These are phyloP conservation scores for Castanea mollissima DNA, from an alignment of 306 rosid genomes.

Conservation along the genomic window DNA sequence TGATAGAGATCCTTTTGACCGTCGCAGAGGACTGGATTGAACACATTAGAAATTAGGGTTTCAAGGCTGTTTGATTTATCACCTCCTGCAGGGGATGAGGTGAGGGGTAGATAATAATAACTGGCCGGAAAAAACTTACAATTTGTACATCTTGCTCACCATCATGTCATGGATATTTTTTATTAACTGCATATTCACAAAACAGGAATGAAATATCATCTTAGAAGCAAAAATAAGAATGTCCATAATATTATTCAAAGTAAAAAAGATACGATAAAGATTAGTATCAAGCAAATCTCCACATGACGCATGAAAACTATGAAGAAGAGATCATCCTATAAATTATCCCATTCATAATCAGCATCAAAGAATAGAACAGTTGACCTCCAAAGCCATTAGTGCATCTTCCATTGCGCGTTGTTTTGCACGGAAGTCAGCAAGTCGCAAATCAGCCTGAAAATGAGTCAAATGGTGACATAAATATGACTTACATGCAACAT, in stretches of 20 bases:
- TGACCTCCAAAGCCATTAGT: constrained; percentile 88
- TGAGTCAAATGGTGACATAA: constrained; percentile 26
- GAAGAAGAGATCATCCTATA: not conserved
- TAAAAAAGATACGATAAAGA: not conserved
- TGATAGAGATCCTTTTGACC: constrained; percentile 42
- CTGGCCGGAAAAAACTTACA: constrained; percentile 51
- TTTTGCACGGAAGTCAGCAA: constrained; percentile 84
- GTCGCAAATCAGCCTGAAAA: constrained; percentile 84
- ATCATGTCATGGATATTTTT: constrained; percentile 71
- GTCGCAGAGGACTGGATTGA: constrained; percentile 56
- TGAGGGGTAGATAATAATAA: not conserved
- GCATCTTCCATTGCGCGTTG: constrained; percentile 98
- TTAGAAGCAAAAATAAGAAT: constrained; percentile 2
- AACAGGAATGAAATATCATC: constrained; percentile 8
- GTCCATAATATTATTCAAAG: constrained; percentile 8
- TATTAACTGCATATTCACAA: constrained; percentile 61
- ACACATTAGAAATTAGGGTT: constrained; percentile 31
- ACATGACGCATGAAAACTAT: not conserved
- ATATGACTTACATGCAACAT: not conserved
- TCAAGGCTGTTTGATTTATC: not conserved
- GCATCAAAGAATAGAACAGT: constrained; percentile 15
- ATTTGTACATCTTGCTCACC: constrained; percentile 70
- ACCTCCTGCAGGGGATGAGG: not conserved
- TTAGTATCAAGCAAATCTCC: not conserved
- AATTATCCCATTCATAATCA: not conserved